Percentiles rank a stretch among this genome's conserved stretches.
Evolutionary conservation across 345 rosid genomes (phyloP).

Genomic region (Bruguiera gymnorhiza): DNA sequence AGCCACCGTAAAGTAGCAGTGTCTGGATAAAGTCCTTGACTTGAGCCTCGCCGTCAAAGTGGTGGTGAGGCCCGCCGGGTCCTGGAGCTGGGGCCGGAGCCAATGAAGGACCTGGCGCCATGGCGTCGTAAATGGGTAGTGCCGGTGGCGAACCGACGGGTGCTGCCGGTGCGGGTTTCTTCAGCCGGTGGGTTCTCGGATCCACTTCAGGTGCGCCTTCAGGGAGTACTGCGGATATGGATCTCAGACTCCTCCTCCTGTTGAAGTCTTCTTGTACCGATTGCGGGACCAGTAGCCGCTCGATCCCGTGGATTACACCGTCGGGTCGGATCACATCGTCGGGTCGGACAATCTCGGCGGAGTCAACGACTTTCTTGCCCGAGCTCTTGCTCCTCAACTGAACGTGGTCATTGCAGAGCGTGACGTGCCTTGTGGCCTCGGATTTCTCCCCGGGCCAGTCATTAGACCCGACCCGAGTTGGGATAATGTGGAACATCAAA

Average conservation of each 20-base stretch:
- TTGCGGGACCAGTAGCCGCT: constrained; percentile 57
- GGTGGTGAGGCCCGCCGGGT: constrained; percentile 81
- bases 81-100: constrained; percentile 99
- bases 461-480: constrained; percentile 21
- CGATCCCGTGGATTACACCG: constrained; percentile 75
- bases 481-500: constrained; percentile 29
- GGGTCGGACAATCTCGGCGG: constrained; percentile 46
- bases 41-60: constrained; percentile 86
- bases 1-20: constrained; percentile 85
- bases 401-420: constrained; percentile 52
- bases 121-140: constrained; percentile 73
- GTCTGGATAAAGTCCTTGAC: constrained; percentile 95
- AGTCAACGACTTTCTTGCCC: constrained; percentile 41
- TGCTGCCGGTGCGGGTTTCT: constrained; percentile 52
- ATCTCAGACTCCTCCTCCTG: constrained; percentile 53
- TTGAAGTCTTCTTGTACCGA: constrained; percentile 73
- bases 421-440: constrained; percentile 35
- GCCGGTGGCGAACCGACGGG: constrained; percentile 77
- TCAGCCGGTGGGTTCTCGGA: constrained; percentile 65
- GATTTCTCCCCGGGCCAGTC: constrained; percentile 21
- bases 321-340: constrained; percentile 65
- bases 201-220: constrained; percentile 77
- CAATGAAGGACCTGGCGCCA: constrained; percentile 94
- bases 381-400: constrained; percentile 38
- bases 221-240: constrained; percentile 65